Base-by-base conservation (phyloP, 208 protist species). In the Crithidia thermophila region DNA sequence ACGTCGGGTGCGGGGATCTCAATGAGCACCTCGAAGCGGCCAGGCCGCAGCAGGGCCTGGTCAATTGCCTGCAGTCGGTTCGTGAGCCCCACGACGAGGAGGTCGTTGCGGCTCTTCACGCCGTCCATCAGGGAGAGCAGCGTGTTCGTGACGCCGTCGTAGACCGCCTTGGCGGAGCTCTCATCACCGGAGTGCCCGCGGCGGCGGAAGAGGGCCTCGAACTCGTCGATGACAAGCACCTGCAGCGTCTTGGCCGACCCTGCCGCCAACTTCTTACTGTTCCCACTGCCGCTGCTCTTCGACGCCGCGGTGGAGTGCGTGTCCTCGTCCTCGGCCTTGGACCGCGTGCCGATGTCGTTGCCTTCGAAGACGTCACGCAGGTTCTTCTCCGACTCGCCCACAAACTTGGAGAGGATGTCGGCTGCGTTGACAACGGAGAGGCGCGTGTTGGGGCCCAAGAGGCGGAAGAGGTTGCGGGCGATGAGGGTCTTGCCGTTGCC, bases 401-500 rank as follows among this genome's bases (percentile, higher is more conserved):
- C 98, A 68, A 96, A 99, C 80, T 99, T 99, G 72, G 97, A 98
- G 6, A 99, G 75, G 39, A 99, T 94, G 55, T 99, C 98, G 18
- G 98, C 96, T 6, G 98, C 98, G 74, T 98, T 98, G 23, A 99
- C 91, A 11, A 97, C 66, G 13, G 87, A 85, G 16, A 98, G 64
- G 46, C 82, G 85, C n/a, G 81, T 75, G 31, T 81, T 63, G 20
- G 78, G 74, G 16, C 98, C 97, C 6, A 99, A 82, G 73, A 99
- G 94, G 50, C 98, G 96, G 21, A 97, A 97, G 60, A 99, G 99
- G 51, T 98, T 90, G 30, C 99, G 88, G 6, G 99, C 99, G 63
- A 99, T 98, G n/a, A 99, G 86, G 0, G 99, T 99, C 77, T 99
- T 99, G 51, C 99, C 99, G 61, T 98, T 99, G 49, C 99, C 99